Percentiles rank a stretch among this genome's conserved stretches.
Conservation (phyloP, 2,329 filamentous ascomycete species). For the Fusarium denticulatum region DNA sequence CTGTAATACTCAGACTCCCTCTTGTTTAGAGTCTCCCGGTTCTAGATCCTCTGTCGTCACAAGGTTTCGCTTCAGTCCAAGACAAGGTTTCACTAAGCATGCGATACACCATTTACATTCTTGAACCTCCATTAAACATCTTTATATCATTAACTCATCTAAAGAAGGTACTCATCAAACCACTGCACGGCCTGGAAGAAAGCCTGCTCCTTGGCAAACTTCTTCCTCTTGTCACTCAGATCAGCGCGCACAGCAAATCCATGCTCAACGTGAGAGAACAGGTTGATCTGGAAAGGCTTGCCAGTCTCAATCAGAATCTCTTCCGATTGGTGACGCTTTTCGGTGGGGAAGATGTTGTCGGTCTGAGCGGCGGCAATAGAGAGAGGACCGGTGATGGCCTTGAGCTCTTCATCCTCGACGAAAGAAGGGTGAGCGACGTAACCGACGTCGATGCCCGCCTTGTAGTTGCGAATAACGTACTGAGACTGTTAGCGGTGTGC, state of each 20-base stretch:
- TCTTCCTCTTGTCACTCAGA: slow-evolving; percentile 58
- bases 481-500: slow-evolving; percentile 40
- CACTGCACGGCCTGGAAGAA: slow-evolving; percentile 80
- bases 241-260: slow-evolving; percentile 80
- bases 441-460: slow-evolving; percentile 64
- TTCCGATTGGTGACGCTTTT: slow-evolving; percentile 67
- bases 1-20: not conserved
- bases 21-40: not conserved
- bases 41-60: not conserved
- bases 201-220: slow-evolving; percentile 81
- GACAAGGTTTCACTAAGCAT: slow-evolving; percentile 7
- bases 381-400: slow-evolving; percentile 64
- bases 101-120: not conserved
- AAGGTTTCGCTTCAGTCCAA: slow-evolving; percentile 8
- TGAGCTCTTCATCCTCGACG: slow-evolving; percentile 67
- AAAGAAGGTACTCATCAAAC: slow-evolving; percentile 67
- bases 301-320: slow-evolving; percentile 63
- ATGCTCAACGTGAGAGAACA: slow-evolving; percentile 76
- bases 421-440: slow-evolving; percentile 73
- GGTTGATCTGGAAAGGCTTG: slow-evolving; percentile 72
- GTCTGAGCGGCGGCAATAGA: slow-evolving; percentile 72
- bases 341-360: slow-evolving; percentile 67
- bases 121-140: not conserved
- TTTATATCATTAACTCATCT: not conserved
- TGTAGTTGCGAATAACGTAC: slow-evolving; percentile 76